Evolutionary conservation across 2,329 filamentous ascomycete genomes (phyloP).

Genomic region (Neurospora sp.): DNA sequence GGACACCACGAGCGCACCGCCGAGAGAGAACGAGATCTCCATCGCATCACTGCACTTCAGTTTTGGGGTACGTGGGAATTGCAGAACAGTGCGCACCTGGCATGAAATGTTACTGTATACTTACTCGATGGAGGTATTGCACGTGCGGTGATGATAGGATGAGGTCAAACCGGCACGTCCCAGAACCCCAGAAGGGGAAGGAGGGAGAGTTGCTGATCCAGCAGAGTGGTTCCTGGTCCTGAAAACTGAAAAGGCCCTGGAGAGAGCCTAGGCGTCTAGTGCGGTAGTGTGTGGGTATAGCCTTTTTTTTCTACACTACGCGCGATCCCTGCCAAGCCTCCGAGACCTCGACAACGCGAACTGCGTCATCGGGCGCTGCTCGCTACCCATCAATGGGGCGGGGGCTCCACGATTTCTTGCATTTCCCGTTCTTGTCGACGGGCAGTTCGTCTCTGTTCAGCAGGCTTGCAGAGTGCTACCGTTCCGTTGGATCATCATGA

Average conservation of each 20-base stretch:
- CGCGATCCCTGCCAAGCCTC: conserved; percentile 2
- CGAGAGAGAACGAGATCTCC: neutral
- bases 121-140: neutral
- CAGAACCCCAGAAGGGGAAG: neutral
- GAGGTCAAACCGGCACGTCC: neutral
- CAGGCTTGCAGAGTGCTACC: neutral
- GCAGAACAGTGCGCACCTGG: neutral
- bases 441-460: neutral
- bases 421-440: neutral
- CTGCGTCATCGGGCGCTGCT: conserved; percentile 7
- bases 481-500: neutral
- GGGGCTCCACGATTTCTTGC: conserved; percentile 2
- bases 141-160: neutral
- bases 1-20: neutral
- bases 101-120: neutral
- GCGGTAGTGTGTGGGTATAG: neutral
- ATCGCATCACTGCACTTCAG: neutral
- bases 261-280: neutral
- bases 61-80: neutral
- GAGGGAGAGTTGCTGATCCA: neutral
- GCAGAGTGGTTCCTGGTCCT: neutral
- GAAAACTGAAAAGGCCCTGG: neutral
- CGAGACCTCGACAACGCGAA: neutral
- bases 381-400: conserved; percentile 1
- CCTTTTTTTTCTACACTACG: neutral